Evolutionary conservation across 768 basidiomycete species (phyloP).

Genomic region (Tephrocybe sp.): DNA sequence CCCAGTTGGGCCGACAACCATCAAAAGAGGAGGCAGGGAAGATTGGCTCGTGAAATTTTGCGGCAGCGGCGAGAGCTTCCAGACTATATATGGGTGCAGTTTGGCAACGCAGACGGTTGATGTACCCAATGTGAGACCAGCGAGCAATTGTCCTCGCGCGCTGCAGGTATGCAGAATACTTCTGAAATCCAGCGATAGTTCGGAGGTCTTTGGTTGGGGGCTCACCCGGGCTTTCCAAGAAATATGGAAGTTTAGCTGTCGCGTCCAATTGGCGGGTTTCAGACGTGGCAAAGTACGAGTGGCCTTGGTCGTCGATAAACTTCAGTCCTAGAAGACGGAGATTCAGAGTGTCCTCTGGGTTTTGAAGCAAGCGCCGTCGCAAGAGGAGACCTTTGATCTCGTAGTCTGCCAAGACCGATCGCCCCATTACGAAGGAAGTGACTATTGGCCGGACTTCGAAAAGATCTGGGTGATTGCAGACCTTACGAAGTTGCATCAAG

Average conservation of each 20-base stretch:
- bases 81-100: constrained; percentile 41
- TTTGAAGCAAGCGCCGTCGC: constrained; percentile 65
- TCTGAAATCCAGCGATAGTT: constrained; percentile 69
- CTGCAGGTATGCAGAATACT: constrained; percentile 47
- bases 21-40: constrained; percentile 49
- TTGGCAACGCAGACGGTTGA: constrained; percentile 72
- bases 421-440: constrained; percentile 72
- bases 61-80: constrained; percentile 42
- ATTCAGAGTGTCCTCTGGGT: constrained; percentile 50
- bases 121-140: constrained; percentile 68
- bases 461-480: constrained; percentile 91
- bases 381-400: constrained; percentile 87
- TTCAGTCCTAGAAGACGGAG: constrained; percentile 63
- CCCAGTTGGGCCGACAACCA: constrained; percentile 35
- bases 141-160: constrained; percentile 51
- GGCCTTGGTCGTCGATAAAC: constrained; percentile 56
- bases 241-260: constrained; percentile 50
- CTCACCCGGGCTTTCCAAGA: constrained; percentile 53
- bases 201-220: constrained; percentile 73
- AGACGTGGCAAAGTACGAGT: constrained; percentile 49
- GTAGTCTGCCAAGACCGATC: constrained; percentile 73
- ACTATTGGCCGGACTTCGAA: constrained; percentile 87
- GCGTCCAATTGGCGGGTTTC: constrained; percentile 60
- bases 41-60: constrained; percentile 42
- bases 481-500: constrained; percentile 97